phyloP scores from a whole-genome alignment of 306 rosid species.

The Rosa chinensis region DNA sequence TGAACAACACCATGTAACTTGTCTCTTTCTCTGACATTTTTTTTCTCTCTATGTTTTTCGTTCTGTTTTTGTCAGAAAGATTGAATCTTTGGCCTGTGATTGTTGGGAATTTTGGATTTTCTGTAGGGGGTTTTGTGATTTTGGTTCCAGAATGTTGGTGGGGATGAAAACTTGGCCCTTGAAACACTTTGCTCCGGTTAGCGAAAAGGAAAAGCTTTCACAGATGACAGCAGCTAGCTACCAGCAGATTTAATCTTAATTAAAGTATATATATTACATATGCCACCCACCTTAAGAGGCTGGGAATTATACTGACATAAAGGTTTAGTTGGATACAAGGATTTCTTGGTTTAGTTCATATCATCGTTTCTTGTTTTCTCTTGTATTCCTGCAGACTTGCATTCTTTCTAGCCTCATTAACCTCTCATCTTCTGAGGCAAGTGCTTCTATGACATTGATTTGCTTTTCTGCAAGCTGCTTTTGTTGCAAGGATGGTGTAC shows the following conservation, averaged over 20 bases:
- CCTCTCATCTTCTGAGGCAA: background rate
- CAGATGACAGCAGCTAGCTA: slow-evolving; percentile 9
- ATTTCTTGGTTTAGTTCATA: slow-evolving; percentile 2
- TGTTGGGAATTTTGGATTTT: too few relatives aligned
- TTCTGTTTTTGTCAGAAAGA: too few relatives aligned
- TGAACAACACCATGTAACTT: too few relatives aligned
- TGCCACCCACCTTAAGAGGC: slow-evolving; percentile 3
- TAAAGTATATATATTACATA: slow-evolving; percentile 13
- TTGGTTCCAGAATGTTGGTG: too few relatives aligned
- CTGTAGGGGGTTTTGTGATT: too few relatives aligned
- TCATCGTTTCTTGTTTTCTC: background rate
- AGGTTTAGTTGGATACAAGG: slow-evolving; percentile 13
- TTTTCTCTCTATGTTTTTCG: too few relatives aligned
- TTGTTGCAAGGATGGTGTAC: slow-evolving; percentile 5
- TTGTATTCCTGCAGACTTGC: background rate
- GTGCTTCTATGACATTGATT: background rate
- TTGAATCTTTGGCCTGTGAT: too few relatives aligned
- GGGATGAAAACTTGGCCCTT: slow-evolving; percentile 94
- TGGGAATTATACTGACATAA: slow-evolving; percentile 26
- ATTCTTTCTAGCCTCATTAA: background rate
- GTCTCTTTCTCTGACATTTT: too few relatives aligned
- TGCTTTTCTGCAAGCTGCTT: background rate
- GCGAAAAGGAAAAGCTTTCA: slow-evolving; percentile 49
- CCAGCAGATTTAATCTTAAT: slow-evolving; percentile 21
- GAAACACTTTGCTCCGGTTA: slow-evolving; percentile 75